These are phyloP conservation scores for Heliamphora exappendiculata DNA, from an alignment of 148 eudicot genomes.

Conservation along the genomic window DNA sequence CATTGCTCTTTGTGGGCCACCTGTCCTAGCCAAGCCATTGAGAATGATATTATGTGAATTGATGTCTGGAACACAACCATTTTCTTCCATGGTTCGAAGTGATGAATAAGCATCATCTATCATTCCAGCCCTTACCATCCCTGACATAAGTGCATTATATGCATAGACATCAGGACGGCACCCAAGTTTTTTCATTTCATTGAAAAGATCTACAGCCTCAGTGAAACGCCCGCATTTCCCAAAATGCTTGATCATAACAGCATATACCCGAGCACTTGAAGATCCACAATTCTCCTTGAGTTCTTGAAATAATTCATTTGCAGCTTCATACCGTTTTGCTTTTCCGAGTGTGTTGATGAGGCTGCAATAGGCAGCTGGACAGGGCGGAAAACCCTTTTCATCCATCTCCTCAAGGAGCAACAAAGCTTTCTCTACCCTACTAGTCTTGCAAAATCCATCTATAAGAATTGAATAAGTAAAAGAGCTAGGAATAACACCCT, in stretches of 20 bases:
- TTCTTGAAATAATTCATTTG: constrained; percentile 90
- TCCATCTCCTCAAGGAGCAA: constrained; percentile 96
- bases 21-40: constrained; percentile 68
- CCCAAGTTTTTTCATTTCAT: constrained; percentile 80
- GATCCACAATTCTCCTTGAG: constrained; percentile 79
- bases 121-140: constrained; percentile 73
- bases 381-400: constrained; percentile 89
- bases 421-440: constrained; percentile 75
- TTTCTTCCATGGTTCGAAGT: constrained; percentile 64
- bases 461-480: constrained; percentile 89
- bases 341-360: constrained; percentile 79
- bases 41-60: constrained; percentile 81
- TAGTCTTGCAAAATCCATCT: constrained; percentile 86
- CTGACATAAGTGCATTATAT: constrained; percentile 93
- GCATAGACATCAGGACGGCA: constrained; percentile 73
- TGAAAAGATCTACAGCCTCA: constrained; percentile 71
- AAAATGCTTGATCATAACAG: constrained; percentile 87
- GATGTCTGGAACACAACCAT: constrained; percentile 68
- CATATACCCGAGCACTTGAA: constrained; percentile 84
- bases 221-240: constrained; percentile 70
- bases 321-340: constrained; percentile 87
- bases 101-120: constrained; percentile 69
- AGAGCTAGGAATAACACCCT: constrained; percentile 62
- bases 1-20: constrained; percentile 68
- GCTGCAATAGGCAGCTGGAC: constrained; percentile 96